Percentiles rank a stretch among this genome's conserved stretches.
These are phyloP conservation scores for Pistacia atlantica DNA, from an alignment of 345 rosid species.

Conservation along the genomic window DNA sequence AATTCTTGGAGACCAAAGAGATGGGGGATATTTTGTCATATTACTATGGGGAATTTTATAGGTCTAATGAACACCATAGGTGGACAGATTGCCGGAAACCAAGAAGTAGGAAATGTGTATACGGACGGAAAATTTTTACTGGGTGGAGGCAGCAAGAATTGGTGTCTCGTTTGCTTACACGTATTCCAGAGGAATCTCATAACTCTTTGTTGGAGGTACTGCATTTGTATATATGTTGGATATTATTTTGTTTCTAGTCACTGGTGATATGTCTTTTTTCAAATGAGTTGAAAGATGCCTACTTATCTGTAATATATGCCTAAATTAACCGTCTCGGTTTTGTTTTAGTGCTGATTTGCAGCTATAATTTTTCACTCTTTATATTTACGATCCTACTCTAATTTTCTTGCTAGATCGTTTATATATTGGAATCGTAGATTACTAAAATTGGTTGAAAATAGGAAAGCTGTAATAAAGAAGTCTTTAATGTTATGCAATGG, in stretches of 20 bases:
- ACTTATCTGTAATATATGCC: too few species aligned
- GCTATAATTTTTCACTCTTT: neutral
- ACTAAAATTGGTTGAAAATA: too few species aligned
- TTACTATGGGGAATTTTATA: constrained; percentile 65
- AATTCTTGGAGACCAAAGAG: constrained; percentile 48
- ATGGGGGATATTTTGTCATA: constrained; percentile 55
- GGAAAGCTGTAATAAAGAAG: neutral
- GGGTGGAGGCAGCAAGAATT: constrained; percentile 79
- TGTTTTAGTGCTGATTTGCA: neutral
- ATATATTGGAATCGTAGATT: too few species aligned
- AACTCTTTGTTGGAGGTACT: constrained; percentile 46
- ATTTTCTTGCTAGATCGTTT: neutral
- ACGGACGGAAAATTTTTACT: constrained; percentile 59
- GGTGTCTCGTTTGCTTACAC: constrained; percentile 58
- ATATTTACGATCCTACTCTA: neutral
- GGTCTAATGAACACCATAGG: constrained; percentile 45
- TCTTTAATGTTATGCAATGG: neutral
- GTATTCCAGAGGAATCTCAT: constrained; percentile 41
- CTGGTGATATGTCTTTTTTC: neutral
- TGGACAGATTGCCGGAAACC: constrained; percentile 62
- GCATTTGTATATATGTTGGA: neutral
- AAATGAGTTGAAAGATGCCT: neutral
- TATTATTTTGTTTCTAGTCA: neutral
- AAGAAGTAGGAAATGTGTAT: constrained; percentile 44
- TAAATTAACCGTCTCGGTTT: neutral